These are phyloP conservation scores for Leccinum longicurvipes DNA, from an alignment of 768 basidiomycete genomes.

Conservation along the genomic window DNA sequence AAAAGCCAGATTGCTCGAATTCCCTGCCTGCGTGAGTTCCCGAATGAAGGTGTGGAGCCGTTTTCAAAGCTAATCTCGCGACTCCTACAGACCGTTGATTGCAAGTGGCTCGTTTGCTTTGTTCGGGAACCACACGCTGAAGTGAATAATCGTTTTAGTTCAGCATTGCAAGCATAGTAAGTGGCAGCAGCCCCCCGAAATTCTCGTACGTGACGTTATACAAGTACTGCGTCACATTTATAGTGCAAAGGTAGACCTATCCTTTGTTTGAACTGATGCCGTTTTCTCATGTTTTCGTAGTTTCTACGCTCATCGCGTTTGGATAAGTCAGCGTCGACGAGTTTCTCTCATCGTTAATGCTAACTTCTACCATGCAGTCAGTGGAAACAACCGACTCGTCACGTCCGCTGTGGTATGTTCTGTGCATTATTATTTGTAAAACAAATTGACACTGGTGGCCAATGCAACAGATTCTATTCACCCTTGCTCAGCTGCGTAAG, in stretches of 20 bases:
- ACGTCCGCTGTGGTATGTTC: constrained; percentile 14
- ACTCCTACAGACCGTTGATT: neutral
- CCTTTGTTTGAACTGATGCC: neutral
- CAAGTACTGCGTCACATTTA: constrained; percentile 17
- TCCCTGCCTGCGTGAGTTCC: constrained; percentile 10
- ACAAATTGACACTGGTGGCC: neutral
- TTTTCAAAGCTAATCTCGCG: neutral
- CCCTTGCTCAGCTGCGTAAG: constrained; percentile 15
- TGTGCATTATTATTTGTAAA: too few species aligned
- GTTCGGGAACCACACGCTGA: neutral
- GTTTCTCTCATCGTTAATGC: neutral
- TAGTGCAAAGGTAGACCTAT: constrained; percentile 18
- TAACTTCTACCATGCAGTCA: constrained; percentile 12
- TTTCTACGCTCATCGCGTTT: constrained; percentile 26
- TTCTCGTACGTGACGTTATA: neutral
- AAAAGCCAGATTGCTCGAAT: neutral
- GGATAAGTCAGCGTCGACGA: constrained; percentile 20
- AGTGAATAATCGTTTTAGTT: constrained; percentile 3
- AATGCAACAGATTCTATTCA: constrained; percentile 1
- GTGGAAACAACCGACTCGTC: constrained; percentile 14
- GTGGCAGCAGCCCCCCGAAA: neutral
- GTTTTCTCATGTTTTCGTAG: constrained; percentile 5
- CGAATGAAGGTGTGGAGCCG: neutral
- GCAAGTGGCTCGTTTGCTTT: neutral
- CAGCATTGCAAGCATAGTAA: neutral